Conservation (phyloP, 257 asterid species). For the Voacanga thouarsii region DNA sequence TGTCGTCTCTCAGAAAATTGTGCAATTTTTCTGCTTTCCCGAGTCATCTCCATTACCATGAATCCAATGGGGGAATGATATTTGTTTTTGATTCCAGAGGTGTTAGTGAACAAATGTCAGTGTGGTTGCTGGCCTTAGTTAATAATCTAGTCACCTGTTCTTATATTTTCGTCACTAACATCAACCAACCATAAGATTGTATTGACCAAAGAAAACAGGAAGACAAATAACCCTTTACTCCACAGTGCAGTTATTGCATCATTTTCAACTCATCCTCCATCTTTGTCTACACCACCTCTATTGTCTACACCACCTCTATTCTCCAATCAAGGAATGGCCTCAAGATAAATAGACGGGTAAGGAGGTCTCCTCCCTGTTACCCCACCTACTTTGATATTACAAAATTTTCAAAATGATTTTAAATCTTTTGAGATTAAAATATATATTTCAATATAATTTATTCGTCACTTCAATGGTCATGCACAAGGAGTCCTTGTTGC, state of each 20-base stretch:
- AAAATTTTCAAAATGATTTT: too few species aligned
- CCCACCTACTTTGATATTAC: too few species aligned
- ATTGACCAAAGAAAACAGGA: background rate
- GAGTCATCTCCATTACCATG: slow-evolving; percentile 1
- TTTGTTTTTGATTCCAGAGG: background rate
- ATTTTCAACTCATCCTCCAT: background rate
- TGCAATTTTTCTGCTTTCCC: slow-evolving; percentile 7
- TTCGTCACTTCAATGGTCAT: background rate
- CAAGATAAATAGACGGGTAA: too few species aligned
- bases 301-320: background rate
- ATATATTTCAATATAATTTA: too few species aligned
- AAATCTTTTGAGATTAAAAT: too few species aligned
- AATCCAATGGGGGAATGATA: background rate
- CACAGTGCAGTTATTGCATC: background rate
- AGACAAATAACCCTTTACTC: slow-evolving; percentile 11
- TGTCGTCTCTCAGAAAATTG: slow-evolving; percentile 16
- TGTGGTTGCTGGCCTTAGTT: slow-evolving; percentile 11
- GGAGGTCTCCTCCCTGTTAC: too few species aligned
- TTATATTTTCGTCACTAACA: slow-evolving; percentile 1
- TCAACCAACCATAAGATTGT: background rate
- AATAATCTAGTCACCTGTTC: slow-evolving; percentile 24
- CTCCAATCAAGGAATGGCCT: background rate
- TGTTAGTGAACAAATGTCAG: slow-evolving; percentile 9
- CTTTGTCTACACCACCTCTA: background rate
- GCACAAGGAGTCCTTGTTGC: background rate